phyloP scores from a whole-genome alignment of 352 stramenopile genomes.

The Halophytophthora polymorphica region DNA sequence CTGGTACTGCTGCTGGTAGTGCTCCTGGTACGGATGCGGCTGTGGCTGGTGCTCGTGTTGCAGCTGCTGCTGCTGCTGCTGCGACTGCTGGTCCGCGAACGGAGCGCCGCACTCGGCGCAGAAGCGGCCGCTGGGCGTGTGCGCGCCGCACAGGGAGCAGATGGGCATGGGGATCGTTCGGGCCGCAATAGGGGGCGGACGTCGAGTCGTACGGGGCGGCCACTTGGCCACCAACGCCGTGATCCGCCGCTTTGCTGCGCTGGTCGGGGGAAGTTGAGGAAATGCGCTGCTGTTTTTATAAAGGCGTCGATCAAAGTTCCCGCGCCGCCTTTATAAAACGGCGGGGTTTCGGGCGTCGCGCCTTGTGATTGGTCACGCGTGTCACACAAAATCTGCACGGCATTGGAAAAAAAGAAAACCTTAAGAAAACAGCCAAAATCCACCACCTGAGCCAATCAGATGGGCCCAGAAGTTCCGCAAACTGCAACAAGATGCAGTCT shows the following conservation, averaged over 20 bases:
- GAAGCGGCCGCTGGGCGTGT: conserved; percentile 26
- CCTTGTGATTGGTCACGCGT: too few species aligned
- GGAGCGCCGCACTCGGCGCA: conserved; percentile 29
- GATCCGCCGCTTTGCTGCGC: background rate
- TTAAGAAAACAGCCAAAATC: too few species aligned
- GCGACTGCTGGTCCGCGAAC: conserved; percentile 7
- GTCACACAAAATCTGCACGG: too few species aligned
- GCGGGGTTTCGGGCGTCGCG: too few species aligned
- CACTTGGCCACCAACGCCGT: background rate
- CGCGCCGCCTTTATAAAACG: too few species aligned
- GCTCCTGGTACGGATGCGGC: conserved; percentile 15
- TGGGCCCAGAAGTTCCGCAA: too few species aligned
- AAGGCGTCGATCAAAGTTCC: too few species aligned
- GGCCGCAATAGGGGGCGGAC: background rate
- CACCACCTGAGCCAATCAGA: too few species aligned
- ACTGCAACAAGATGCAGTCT: too few species aligned
- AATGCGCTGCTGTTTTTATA: too few species aligned
- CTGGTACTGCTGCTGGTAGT: conserved; percentile 5
- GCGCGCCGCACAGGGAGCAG: conserved; percentile 11
- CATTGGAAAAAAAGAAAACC: too few species aligned
- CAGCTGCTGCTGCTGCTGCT: conserved; percentile 1
- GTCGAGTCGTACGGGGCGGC: conserved; percentile 7
- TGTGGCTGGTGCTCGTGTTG: conserved; percentile 4
- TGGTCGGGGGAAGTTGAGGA: too few species aligned
- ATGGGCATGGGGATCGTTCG: background rate